Conservation (phyloP, 768 basidiomycete species). For the Kwoniella bestiolae region DNA sequence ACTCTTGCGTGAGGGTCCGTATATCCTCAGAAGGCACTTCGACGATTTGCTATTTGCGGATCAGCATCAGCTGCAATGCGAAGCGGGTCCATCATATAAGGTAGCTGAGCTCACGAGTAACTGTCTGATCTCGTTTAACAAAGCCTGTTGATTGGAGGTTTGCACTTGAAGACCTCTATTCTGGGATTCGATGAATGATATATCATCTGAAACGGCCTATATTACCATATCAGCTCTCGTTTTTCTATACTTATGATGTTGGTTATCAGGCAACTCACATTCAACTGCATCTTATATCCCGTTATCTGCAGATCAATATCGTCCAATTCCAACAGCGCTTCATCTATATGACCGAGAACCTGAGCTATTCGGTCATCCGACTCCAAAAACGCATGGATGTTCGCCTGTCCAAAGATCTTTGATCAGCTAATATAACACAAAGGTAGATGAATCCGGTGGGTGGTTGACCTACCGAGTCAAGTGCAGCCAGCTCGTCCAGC, state of each 20-base stretch:
- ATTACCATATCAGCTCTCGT: slow-evolving; percentile 10
- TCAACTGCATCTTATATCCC: slow-evolving; percentile 94
- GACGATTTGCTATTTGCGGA: slow-evolving; percentile 76
- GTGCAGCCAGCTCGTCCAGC: slow-evolving; percentile 83
- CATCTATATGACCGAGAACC: slow-evolving; percentile 86
- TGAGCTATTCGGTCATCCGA: slow-evolving; percentile 86
- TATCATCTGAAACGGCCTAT: slow-evolving; percentile 93
- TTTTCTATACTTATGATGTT: neutral
- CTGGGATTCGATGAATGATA: slow-evolving; percentile 92
- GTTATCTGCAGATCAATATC: slow-evolving; percentile 85
- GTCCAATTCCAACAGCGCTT: slow-evolving; percentile 84
- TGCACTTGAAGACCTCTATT: slow-evolving; percentile 96
- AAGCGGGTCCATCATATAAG: slow-evolving; percentile 5
- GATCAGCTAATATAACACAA: too few relatives aligned
- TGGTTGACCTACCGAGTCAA: slow-evolving; percentile 79
- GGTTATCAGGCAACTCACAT: slow-evolving; percentile 63
- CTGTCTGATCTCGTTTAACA: slow-evolving; percentile 83
- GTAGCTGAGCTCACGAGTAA: slow-evolving; percentile 67
- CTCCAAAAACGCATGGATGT: slow-evolving; percentile 95
- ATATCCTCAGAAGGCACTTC: slow-evolving; percentile 83
- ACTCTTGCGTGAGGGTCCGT: slow-evolving; percentile 80
- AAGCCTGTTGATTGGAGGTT: slow-evolving; percentile 87
- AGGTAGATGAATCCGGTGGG: too few relatives aligned
- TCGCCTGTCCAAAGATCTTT: slow-evolving; percentile 66
- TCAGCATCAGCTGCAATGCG: slow-evolving; percentile 1